Percentiles rank a stretch among this genome's conserved stretches.
Evolutionary conservation across 768 basidiomycete species (phyloP).

Genomic region (Cystobasidium tubakii): DNA sequence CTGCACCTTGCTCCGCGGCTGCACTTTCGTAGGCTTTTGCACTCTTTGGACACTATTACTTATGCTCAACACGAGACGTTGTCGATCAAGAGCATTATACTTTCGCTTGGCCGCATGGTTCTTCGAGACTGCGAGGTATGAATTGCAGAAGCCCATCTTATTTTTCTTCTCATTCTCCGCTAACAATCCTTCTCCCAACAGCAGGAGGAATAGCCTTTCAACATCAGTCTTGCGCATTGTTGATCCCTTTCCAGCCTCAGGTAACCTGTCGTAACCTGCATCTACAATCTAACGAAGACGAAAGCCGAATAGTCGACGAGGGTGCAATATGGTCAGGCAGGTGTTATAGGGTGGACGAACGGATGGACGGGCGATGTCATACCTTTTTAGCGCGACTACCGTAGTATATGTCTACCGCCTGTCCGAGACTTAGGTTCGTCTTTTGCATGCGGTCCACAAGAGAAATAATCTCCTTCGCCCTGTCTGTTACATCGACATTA

Average conservation of each 20-base stretch:
- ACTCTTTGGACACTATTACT: background rate
- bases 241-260: conserved; percentile 58
- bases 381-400: conserved; percentile 56
- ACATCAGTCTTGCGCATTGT: conserved; percentile 56
- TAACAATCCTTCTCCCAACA: conserved; percentile 57
- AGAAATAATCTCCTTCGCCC: conserved; percentile 58
- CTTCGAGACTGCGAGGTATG: background rate
- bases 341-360: no score
- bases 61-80: background rate
- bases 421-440: conserved; percentile 58
- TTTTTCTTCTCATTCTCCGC: conserved; percentile 49
- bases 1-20: background rate
- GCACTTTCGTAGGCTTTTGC: background rate
- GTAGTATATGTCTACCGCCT: conserved; percentile 61
- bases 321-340: no score
- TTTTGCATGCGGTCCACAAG: conserved; percentile 56
- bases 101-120: background rate
- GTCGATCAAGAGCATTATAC: background rate
- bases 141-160: conserved; percentile 49
- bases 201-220: conserved; percentile 62
- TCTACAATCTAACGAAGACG: conserved; percentile 50
- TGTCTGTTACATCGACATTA: conserved; percentile 59
- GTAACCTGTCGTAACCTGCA: conserved; percentile 55
- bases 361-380: no score
- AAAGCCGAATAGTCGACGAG: no score